Base-by-base conservation (phyloP, 768 basidiomycete genomes). In the Lactarius pseudohatsudake region DNA sequence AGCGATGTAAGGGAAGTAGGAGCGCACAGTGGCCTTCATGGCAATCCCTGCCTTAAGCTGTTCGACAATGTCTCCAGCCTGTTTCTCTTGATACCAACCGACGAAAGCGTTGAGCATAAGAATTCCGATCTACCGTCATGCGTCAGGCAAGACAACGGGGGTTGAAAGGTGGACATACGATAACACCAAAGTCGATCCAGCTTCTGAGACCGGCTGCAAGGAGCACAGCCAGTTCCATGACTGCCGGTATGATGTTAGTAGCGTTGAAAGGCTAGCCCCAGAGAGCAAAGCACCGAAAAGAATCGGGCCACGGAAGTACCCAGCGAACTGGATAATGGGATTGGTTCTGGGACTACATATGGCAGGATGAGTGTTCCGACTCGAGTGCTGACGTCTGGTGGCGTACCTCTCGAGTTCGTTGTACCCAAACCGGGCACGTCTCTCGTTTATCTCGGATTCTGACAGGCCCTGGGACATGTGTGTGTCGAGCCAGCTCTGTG, bases 161-260 rank as follows among this genome's bases (percentile, higher is more conserved):
- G 22, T 22, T 28, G 13, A 26, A 5, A 53, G 22, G 50, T 6
- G 41, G 53, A 70, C 78, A 71, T 57, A 81, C 79, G 64, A 82
- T 82, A 57, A 82, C 81, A 67, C 81, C 81, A 64, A 82, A 80
- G 65, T 82, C 79, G 60, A 82, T 79, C 81, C 81, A 82, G 70
- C 81, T 80, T 58, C 74, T 74, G 13, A 82, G 74, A 69, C 81
- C 81, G 30, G 78, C 81, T 32, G 81, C 73, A 22, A 82, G 76
- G 22, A 80, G 54, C 54, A 82, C 81, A 1, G 81, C 81, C 36
- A 82, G 69, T 67, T 82, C 81, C 81, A 82, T 82, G 41, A 81
- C 76, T 71, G 57, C 45, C 18, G 38, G 16, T 10, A n/a, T 3
- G 16, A 54, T 15, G 18, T 64, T 22, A 56, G 45, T 2, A 40